Base-by-base conservation (phyloP, 345 rosid genomes). In the Gossypium australe region DNA sequence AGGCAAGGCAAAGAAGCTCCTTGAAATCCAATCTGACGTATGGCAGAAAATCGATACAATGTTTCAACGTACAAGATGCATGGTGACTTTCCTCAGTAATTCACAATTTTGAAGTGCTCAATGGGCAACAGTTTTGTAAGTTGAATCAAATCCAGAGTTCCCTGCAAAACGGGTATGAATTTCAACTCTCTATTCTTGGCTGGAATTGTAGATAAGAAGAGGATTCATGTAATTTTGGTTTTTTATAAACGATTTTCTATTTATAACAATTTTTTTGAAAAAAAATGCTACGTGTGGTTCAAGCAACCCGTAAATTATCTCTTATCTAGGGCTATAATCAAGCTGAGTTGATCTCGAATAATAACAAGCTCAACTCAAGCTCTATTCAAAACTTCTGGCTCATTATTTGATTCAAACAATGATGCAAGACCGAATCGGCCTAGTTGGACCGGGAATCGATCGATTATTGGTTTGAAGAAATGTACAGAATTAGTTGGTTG, bases 51-150 rank as follows among this genome's bases (percentile, higher is more conserved):
- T 95, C 70, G 99, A 95, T 74, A 89, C 85, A 72, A 70, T 93
- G 80, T 96, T 91, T 77, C 99, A 96, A 80, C 86, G 87, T 77
- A 75, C 97, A 45, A 90, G 97, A 88, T 93, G 98, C 88, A 79
- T 96, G 86, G 85, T 95, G 62, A 84, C 92, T 57, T 95, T 95
- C 85, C 94, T 95, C 75, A 92, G 94, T 82, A 90, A 90, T 76
- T 93, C 98, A 56, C 98, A 93, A 77, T 88, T 95, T 81, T 93
- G 80, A 86, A 78, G 63, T 58, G 41, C 53, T 56, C 60, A 4
- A 55, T 22, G 75, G 77, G 58, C 45, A 27, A 12, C 17, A 22
- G 52, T 47, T 47, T 9, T 49, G 44, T 11, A 61, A 67, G 48
- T 34, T 52, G 20, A 27, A 29, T 4, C 24, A 27, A 65, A 65